Evolutionary conservation across 1,284 basidiomycete genomes (phyloP), one percentile per base, ranked within the genome.

Genomic region (Heliocybe sulcata): DNA sequence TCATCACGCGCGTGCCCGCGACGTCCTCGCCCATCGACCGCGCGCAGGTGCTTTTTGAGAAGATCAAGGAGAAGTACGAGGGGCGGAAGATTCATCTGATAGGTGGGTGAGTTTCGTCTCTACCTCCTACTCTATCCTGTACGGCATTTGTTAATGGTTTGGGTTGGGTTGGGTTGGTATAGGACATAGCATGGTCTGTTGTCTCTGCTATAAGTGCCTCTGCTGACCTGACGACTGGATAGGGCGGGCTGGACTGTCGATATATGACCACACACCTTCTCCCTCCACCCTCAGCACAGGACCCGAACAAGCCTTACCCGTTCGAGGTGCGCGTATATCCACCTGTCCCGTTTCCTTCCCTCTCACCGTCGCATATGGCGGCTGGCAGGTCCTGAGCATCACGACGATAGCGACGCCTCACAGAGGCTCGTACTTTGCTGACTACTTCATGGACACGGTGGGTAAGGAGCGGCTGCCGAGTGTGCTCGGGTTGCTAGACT

Each of bases 381-480:
- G 9, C 20, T 47, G 10, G 22, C 14, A 71, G 25, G 87, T 96
- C 19, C 78, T 90, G 35, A 91, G 86, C 14, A 76, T 97, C 45
- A 97, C 94, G 2, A 97, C 94, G n/a, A 92, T 98, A 65, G 86
- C 92, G 20, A 90, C 92, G 0, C 94, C 94, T 2, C 94, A 98
- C 63, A 85, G 90, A 50, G 94, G 94, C 19, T 94, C 92, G n/a
- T 77, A 88, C 1, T 97, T 98, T 64, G 95, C 95, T 1, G 91
- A 95, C 67, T 91, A 93, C 67, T 88, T 98, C 63, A 83, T 98
- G 49, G 79, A 85, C 23, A 87, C 92, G 45, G 75, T 95, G 10
- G 88, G 93, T 2, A 77, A 76, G 55, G 71, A 77, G 53, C 80
- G 79, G 42, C 75, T 89, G 70, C 81, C 85, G 12, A 81, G 80